Base-by-base conservation (phyloP, 2,329 filamentous ascomycete species). In the Acephala macrosclerotiorum region DNA sequence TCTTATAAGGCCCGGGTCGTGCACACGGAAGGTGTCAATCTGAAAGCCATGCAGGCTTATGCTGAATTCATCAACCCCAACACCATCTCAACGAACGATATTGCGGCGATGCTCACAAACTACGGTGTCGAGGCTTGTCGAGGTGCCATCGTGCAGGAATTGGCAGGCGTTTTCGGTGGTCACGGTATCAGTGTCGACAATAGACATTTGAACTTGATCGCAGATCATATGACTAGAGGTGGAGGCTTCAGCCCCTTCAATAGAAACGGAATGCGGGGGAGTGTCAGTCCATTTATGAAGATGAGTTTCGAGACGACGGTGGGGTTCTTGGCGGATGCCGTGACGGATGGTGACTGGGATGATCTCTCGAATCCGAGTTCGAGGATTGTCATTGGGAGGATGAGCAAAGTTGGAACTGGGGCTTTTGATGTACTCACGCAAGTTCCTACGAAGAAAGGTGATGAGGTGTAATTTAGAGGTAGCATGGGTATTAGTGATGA, bases 231-330 rank as follows among this genome's bases (percentile, higher is more conserved):
- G 96, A 99, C 96, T n/a, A 87, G 95, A 61, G 90, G 89, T 66
- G 96, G 96, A 71, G 89, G 88, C 1, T 99, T 96, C 81, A 91
- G 89, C 57, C 90, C 96, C 0, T 99, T 99, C 82, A 97, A 93
- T 80, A 91, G 96, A 58, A 96, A 92, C 76, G 96, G 95, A 0
- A 83, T 99, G 67, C 89, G 89, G 76, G 89, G 92, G 70, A 94
- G 93, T 75, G 90, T 95, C 33, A 94, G 90, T 71, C 94, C 96
- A 0, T 95, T 99, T 73, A 95, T 96, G 80, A 98, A 98, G 85
- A 98, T 98, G 95, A 97, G 93, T 78, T 99, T 98, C 81, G 96
- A 99, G 85, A 99, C 96, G 3, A 99, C 96, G 2, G 87, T 98
- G 45, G 90, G 91, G 0, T 97, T 97, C 83, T 84, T 99, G 75